These are phyloP conservation scores for Jamesozyma gamospora DNA, from an alignment of 805 yeast genomes.

Conservation along the genomic window DNA sequence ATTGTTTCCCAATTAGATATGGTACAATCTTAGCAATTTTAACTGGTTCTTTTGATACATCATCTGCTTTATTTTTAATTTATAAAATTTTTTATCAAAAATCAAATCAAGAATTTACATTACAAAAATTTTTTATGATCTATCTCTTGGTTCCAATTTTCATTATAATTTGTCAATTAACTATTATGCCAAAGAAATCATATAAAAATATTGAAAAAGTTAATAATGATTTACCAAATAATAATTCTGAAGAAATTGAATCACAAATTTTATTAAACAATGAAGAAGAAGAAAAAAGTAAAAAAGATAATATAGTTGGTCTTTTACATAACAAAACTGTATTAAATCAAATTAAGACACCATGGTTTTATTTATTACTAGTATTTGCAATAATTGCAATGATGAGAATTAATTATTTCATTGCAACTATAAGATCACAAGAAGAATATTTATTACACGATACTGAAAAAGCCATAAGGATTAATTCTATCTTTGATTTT, in stretches of 20 bases:
- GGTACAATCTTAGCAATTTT: constrained; percentile 73
- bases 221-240: not conserved
- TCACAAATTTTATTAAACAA: not conserved
- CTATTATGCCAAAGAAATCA: constrained; percentile 70
- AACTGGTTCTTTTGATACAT: constrained; percentile 91
- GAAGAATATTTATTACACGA: constrained; percentile 59
- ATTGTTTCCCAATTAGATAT: constrained; percentile 71
- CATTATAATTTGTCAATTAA: constrained; percentile 60
- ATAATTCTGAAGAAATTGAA: not conserved
- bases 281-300: not conserved
- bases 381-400: constrained; percentile 76
- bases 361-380: constrained; percentile 75
- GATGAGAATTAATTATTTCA: constrained; percentile 86
- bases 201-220: constrained; percentile 28
- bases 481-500: constrained; percentile 72
- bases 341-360: constrained; percentile 36
- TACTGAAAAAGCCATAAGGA: constrained; percentile 38
- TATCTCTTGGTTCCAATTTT: constrained; percentile 72
- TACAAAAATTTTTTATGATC: constrained; percentile 51
- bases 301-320: constrained; percentile 49
- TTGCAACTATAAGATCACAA: constrained; percentile 80
- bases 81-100: constrained; percentile 59
- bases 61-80: constrained; percentile 74
- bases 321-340: constrained; percentile 57
- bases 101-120: constrained; percentile 18